Percentiles rank a stretch among this genome's conserved stretches.
These are phyloP conservation scores for Aurinia saxatilis DNA, from an alignment of 345 rosid genomes.

Conservation along the genomic window DNA sequence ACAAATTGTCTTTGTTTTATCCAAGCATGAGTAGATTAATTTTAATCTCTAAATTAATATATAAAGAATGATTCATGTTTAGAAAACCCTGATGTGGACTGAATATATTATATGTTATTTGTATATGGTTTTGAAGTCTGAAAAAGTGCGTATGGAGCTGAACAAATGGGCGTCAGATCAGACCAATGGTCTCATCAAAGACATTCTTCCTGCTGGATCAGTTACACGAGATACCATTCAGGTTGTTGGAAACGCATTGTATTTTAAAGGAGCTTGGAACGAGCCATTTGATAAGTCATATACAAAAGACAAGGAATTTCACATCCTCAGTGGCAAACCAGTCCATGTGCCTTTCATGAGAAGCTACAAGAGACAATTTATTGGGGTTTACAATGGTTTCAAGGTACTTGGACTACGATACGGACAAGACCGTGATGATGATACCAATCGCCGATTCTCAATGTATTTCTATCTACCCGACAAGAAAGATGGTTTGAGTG, in stretches of 20 bases:
- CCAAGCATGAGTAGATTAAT: no score
- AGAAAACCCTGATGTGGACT: no score
- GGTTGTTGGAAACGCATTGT: not conserved
- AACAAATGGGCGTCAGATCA: no score
- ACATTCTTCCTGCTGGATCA: no score
- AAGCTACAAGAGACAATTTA: not conserved
- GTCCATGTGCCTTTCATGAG: slow-evolving; percentile 31
- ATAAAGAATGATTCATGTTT: no score
- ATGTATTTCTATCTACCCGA: not conserved
- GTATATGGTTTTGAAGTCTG: no score
- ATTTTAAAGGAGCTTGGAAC: not conserved
- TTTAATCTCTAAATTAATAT: no score
- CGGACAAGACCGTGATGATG: slow-evolving; percentile 13
- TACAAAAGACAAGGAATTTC: slow-evolving; percentile 15
- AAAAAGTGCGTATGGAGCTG: no score
- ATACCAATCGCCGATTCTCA: slow-evolving; percentile 8
- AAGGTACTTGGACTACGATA: slow-evolving; percentile 21
- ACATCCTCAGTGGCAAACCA: slow-evolving; percentile 16
- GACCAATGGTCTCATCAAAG: no score
- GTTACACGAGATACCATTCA: no score
- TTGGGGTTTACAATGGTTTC: not conserved
- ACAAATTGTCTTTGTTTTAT: no score
- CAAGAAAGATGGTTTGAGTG: not conserved
- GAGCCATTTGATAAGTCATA: not conserved
- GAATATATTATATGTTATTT: no score